Evolutionary conservation across 139 green algal genomes (phyloP), one percentile per base, ranked within the genome.

Genomic region (Nannochloris sp.): DNA sequence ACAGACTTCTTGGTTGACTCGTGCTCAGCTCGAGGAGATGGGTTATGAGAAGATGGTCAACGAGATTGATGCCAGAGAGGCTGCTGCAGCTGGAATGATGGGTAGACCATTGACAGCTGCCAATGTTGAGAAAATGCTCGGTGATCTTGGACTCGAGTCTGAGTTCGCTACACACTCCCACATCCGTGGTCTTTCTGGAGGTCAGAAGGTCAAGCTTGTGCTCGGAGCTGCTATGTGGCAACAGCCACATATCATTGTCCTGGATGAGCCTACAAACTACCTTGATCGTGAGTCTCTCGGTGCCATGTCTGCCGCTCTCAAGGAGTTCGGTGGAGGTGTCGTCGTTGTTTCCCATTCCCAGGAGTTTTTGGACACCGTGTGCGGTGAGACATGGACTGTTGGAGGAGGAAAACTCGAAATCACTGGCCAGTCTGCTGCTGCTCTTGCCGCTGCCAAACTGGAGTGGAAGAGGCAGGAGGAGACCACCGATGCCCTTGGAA

Each of bases 221-320:
- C 71, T 94, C 46, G 86, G 66, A 10, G 86, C 87, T 8, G 84
- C 85, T 61, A 88, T 84, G 69, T 93, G 85, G 85, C 84, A 87
- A 62, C 59, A 75, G 26, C 87, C 87, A 10, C 87, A 95, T 78
- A 82, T 95, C 43, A 71, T 95, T 25, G 82, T 93, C 64, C 81
- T 95, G 72, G 87, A 95, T 69, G 87, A 92, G 78, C 87, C 87
- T 49, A 92, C 85, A 71, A 95, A 95, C 76, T 95, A 92, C 79
- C 80, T 95, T 45, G 87, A 95, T 72, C 74, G 84, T 49, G 88
- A 95, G 66, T 87, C 87, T 25, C 75, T 95, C 36, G 88, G 84
- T 58, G 88, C 87, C 12, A 79, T 95, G 55, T 80, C 84, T 6
- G 66, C 50, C 9, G 87, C 85, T 25, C 85, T 95, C 65, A 85